These are phyloP conservation scores for Coemansia sp. DNA, from an alignment of 192 early-diverging fungal genomes.

Conservation along the genomic window DNA sequence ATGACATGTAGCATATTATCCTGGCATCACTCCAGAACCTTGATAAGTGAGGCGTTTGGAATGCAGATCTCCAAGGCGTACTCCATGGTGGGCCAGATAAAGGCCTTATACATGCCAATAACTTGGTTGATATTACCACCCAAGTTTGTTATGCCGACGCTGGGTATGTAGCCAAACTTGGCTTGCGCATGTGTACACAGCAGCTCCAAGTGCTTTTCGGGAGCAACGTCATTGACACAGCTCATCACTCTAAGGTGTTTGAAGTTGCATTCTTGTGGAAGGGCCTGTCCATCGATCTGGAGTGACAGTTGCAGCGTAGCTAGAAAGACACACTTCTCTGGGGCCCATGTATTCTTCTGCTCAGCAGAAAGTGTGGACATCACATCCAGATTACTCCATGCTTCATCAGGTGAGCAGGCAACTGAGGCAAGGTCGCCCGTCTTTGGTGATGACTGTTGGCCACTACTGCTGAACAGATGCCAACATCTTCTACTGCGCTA, in stretches of 20 bases:
- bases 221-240: neutral
- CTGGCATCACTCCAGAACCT: slow-evolving; percentile 1
- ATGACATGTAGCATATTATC: neutral
- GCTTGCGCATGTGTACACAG: neutral
- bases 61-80: slow-evolving; percentile 13
- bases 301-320: neutral
- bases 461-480: no score
- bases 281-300: neutral
- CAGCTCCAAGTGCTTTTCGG: neutral
- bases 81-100: slow-evolving; percentile 12
- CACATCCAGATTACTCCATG: neutral
- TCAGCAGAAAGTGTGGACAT: neutral
- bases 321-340: slow-evolving; percentile 12
- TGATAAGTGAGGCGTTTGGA: neutral
- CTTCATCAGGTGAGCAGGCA: no score
- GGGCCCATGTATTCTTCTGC: neutral
- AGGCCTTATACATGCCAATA: slow-evolving; percentile 9
- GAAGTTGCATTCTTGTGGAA: neutral
- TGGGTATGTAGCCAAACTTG: slow-evolving; percentile 4
- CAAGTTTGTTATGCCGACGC: slow-evolving; percentile 6
- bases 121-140: slow-evolving; percentile 2
- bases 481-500: no score
- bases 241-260: slow-evolving; percentile 8
- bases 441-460: no score
- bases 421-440: no score